phyloP scores from a whole-genome alignment of 1,139 yeast genomes.

The Diutina neorugosa region DNA sequence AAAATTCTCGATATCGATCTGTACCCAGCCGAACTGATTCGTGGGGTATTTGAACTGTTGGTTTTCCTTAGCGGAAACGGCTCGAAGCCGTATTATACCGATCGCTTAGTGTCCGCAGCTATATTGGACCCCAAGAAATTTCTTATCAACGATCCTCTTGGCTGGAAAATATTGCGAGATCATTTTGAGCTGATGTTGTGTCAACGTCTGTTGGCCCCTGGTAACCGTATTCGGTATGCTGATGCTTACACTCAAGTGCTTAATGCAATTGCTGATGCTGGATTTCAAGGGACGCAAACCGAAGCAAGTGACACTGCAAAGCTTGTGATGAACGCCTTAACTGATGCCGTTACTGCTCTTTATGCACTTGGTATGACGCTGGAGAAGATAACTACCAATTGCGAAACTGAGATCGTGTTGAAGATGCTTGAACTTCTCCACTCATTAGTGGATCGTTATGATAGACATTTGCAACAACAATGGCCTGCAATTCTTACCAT shows the following conservation, averaged over 20 bases:
- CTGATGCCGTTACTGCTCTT: neutral
- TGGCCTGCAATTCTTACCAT: neutral
- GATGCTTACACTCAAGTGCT: neutral
- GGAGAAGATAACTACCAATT: neutral
- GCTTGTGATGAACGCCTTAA: neutral
- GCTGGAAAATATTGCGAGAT: neutral
- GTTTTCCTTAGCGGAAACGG: neutral
- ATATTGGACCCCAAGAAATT: neutral
- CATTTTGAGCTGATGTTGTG: neutral
- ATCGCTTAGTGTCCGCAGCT: neutral
- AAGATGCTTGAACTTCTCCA: neutral
- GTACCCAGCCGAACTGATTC: neutral
- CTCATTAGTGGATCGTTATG: constrained; percentile 1
- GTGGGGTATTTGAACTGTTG: constrained; percentile 2
- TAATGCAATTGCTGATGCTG: neutral
- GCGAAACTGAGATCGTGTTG: neutral
- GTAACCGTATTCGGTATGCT: neutral
- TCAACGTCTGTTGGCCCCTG: neutral
- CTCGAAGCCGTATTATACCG: neutral
- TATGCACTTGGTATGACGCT: neutral
- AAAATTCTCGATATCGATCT: neutral
- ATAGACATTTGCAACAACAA: neutral
- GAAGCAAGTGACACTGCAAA: neutral
- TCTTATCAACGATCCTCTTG: neutral
- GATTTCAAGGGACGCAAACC: neutral